Evolutionary conservation across 139 green algal genomes (phyloP).

Genomic region (Chlorella sp.): DNA sequence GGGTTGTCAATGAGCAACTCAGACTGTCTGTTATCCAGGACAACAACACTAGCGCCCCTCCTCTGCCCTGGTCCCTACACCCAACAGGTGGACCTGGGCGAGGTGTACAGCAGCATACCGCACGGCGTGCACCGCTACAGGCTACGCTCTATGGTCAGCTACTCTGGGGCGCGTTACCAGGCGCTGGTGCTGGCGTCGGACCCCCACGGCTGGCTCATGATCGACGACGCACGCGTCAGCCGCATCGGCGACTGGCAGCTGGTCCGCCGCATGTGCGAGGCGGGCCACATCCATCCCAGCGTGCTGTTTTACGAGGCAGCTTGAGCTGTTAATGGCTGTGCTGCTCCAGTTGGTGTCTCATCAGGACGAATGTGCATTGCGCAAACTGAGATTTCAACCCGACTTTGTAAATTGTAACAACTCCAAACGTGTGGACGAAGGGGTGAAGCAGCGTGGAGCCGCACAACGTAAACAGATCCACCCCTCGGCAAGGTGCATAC

Average conservation of each 20-base stretch:
- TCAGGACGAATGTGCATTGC: no score
- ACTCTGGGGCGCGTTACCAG: constrained; percentile 89
- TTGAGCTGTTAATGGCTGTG: no score
- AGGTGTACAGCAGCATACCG: not conserved
- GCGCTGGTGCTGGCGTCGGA: constrained; percentile 69
- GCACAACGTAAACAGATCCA: no score
- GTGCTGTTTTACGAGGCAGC: constrained; percentile 15
- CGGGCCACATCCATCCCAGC: constrained; percentile 68
- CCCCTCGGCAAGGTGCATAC: no score
- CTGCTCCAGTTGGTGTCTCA: no score
- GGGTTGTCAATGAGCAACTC: no score
- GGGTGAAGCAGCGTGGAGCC: no score
- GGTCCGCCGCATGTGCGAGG: constrained; percentile 65
- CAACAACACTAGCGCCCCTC: no score
- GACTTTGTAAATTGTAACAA: no score
- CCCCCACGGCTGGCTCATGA: constrained; percentile 69
- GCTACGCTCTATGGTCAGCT: constrained; percentile 82
- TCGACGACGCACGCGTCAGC: constrained; percentile 43
- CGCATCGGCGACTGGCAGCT: constrained; percentile 59
- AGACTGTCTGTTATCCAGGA: no score
- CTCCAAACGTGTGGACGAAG: no score
- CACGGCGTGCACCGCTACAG: constrained; percentile 45
- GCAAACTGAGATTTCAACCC: no score
- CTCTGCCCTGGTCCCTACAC: not conserved
- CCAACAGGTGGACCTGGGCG: constrained; percentile 1